Evolutionary conservation across 2,329 filamentous ascomycete species (phyloP).

Genomic region (Onygena corvina): DNA sequence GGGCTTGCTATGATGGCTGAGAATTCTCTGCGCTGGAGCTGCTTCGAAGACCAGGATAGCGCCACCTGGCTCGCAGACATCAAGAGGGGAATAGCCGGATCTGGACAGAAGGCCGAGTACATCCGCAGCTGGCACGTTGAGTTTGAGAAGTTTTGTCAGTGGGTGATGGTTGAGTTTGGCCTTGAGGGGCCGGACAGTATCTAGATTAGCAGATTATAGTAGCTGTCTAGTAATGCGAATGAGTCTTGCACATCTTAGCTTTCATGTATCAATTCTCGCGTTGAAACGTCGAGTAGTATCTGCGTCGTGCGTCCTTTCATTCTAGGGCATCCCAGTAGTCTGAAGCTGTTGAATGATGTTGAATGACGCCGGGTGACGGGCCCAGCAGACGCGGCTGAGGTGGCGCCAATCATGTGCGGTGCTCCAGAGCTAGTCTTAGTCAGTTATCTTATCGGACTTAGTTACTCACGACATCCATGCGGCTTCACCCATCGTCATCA

Average conservation of each 20-base stretch:
- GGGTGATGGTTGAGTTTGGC: slow-evolving; percentile 69
- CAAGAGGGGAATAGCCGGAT: slow-evolving; percentile 60
- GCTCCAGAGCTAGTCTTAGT: no score
- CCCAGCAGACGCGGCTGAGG: no score
- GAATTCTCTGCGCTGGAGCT: slow-evolving; percentile 83
- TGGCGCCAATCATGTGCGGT: no score
- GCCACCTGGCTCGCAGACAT: slow-evolving; percentile 62
- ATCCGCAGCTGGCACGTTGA: slow-evolving; percentile 67
- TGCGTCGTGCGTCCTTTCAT: no score
- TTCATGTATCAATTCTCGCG: no score
- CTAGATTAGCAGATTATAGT: neutral
- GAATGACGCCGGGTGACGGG: no score
- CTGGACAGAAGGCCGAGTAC: slow-evolving; percentile 56
- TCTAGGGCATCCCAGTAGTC: no score
- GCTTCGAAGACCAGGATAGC: slow-evolving; percentile 64
- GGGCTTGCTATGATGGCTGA: slow-evolving; percentile 78
- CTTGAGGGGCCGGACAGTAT: slow-evolving; percentile 9
- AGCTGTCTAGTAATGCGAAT: neutral
- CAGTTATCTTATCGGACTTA: no score
- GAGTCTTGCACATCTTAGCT: neutral
- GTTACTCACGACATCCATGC: no score
- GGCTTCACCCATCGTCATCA: no score
- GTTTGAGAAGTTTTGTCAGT: slow-evolving; percentile 85
- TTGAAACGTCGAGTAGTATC: no score
- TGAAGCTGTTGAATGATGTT: no score